phyloP scores from a whole-genome alignment of 768 basidiomycete genomes.

The Serendipita indica region DNA sequence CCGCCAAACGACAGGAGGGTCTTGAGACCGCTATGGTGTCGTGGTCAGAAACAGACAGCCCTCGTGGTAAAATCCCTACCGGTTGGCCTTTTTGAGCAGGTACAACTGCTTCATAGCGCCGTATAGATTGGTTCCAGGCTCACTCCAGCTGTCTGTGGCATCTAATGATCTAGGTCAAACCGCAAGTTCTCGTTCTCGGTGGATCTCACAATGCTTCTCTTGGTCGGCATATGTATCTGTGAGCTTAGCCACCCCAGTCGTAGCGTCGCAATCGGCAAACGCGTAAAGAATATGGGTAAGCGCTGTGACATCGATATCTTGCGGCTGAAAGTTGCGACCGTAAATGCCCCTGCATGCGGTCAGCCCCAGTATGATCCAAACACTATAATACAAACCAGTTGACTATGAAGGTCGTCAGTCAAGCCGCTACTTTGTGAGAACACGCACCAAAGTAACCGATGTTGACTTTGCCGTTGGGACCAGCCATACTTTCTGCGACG shows the following conservation, averaged over 20 bases:
- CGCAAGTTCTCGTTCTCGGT: background rate
- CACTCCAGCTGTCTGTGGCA: background rate
- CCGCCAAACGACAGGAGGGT: constrained; percentile 25
- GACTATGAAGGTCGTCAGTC: background rate
- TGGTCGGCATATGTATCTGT: constrained; percentile 26
- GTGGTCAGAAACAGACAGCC: constrained; percentile 1
- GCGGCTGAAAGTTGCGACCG: constrained; percentile 3
- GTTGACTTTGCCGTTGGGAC: background rate
- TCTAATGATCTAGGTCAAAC: background rate
- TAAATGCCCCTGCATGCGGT: background rate
- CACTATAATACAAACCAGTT: background rate
- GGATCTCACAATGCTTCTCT: constrained; percentile 11
- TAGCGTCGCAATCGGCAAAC: constrained; percentile 25
- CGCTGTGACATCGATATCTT: constrained; percentile 16
- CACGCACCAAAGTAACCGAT: background rate
- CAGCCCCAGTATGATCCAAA: background rate
- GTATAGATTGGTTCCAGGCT: constrained; percentile 56
- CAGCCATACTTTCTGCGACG: background rate
- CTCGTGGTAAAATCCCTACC: constrained; percentile 19
- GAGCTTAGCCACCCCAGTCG: constrained; percentile 23
- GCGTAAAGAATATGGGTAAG: constrained; percentile 26
- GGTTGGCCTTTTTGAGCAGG: constrained; percentile 44
- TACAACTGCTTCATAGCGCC: constrained; percentile 63
- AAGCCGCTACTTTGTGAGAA: background rate
- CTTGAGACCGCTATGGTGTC: constrained; percentile 22